Conservation (phyloP, 768 basidiomycete genomes). For the Rhodotorula paludigena region DNA sequence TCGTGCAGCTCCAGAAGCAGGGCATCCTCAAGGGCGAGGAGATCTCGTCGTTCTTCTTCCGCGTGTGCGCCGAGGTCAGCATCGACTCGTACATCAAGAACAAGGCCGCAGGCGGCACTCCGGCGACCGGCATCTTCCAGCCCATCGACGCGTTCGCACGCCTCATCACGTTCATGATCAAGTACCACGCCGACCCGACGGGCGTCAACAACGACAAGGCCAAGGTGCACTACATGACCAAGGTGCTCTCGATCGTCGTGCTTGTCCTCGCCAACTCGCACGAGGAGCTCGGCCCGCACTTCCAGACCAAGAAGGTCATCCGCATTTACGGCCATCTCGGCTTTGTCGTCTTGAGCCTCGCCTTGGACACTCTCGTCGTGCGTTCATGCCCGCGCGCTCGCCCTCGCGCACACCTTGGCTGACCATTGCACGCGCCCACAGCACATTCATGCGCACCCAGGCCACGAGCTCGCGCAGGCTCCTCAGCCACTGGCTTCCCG, state of each 20-base stretch:
- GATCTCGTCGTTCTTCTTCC: constrained; percentile 94
- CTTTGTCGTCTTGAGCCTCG: no score
- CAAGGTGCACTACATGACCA: constrained; percentile 92
- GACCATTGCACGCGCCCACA: no score
- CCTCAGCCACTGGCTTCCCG: no score
- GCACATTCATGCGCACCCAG: no score
- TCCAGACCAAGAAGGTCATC: constrained; percentile 97
- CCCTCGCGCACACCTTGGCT: no score
- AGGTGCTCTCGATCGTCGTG: constrained; percentile 94
- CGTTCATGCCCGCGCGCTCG: no score
- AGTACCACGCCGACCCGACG: constrained; percentile 91
- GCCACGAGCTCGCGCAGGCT: no score
- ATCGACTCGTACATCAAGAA: constrained; percentile 68
- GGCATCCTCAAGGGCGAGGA: constrained; percentile 95
- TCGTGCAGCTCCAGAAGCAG: constrained; percentile 93
- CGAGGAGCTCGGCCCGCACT: constrained; percentile 82
- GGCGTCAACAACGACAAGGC: constrained; percentile 89
- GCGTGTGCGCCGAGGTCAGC: constrained; percentile 91
- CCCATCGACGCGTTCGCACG: constrained; percentile 92
- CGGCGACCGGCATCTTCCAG: constrained; percentile 75
- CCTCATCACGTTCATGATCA: constrained; percentile 94
- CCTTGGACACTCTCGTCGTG: no score
- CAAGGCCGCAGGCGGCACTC: constrained; percentile 49
- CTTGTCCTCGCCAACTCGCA: constrained; percentile 90
- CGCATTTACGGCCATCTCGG: no score